Conservation (phyloP, 805 yeast species). For the Phaffomyces thermotolerans region DNA sequence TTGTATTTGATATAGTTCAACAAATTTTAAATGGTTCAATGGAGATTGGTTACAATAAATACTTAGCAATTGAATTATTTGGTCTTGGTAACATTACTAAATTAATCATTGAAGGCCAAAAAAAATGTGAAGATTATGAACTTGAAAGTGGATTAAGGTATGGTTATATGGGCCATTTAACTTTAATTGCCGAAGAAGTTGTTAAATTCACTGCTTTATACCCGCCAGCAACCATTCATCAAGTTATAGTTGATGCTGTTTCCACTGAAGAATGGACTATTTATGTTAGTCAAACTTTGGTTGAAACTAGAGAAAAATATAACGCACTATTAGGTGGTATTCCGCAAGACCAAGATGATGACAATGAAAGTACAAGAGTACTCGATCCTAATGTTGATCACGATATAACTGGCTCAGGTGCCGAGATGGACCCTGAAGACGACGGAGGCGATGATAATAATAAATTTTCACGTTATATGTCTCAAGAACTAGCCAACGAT, state of each 20-base stretch:
- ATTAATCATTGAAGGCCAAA: conserved; percentile 55
- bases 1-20: conserved; percentile 92
- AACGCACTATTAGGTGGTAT: conserved; percentile 88
- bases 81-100: conserved; percentile 55
- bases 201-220: conserved; percentile 59
- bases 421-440: conserved; percentile 14
- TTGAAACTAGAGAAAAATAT: conserved; percentile 88
- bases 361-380: conserved; percentile 21
- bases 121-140: conserved; percentile 52
- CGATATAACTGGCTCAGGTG: conserved; percentile 24
- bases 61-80: conserved; percentile 62
- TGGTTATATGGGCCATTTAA: conserved; percentile 97
- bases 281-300: conserved; percentile 75
- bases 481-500: conserved; percentile 61
- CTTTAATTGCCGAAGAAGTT: conserved; percentile 90
- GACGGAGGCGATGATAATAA: conserved; percentile 21
- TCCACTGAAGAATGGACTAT: conserved; percentile 57
- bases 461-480: conserved; percentile 46
- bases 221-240: conserved; percentile 25
- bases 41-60: conserved; percentile 81
- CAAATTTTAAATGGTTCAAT: conserved; percentile 85
- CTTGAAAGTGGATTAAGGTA: conserved; percentile 55
- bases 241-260: conserved; percentile 30
- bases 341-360: conserved; percentile 25
- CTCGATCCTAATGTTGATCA: conserved; percentile 33